Conservation (phyloP, 306 rosid species). For the Begonia masoniana region DNA sequence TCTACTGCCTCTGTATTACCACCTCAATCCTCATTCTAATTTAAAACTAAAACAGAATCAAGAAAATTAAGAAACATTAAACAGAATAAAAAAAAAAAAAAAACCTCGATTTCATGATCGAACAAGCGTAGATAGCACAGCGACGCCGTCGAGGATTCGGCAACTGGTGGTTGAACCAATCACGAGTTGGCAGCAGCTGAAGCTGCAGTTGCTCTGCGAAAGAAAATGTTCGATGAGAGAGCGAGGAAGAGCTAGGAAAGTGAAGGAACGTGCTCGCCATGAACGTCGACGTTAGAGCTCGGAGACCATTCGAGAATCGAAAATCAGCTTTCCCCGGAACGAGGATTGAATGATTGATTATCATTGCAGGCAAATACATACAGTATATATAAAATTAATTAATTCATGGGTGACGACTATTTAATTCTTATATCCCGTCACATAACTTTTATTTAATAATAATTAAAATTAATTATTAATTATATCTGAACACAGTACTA, state of each 20-base stretch:
- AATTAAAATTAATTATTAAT: too few relatives aligned
- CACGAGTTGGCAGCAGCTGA: slow-evolving; percentile 6
- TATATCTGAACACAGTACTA: too few relatives aligned
- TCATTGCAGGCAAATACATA: too few relatives aligned
- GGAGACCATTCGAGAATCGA: too few relatives aligned
- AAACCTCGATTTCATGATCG: slow-evolving; percentile 32
- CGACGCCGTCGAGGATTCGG: slow-evolving; percentile 1
- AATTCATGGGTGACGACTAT: too few relatives aligned
- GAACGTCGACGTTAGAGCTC: too few relatives aligned
- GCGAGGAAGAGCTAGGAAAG: slow-evolving; percentile 3
- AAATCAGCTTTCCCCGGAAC: too few relatives aligned
- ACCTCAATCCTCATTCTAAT: not conserved
- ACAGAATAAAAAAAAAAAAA: not conserved
- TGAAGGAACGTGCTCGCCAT: too few relatives aligned
- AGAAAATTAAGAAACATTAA: not conserved
- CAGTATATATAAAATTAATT: too few relatives aligned
- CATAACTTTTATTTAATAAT: too few relatives aligned
- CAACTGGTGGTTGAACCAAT: slow-evolving; percentile 4
- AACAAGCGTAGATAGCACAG: slow-evolving; percentile 20
- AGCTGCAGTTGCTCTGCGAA: slow-evolving; percentile 15
- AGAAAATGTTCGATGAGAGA: slow-evolving; percentile 19
- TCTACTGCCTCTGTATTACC: slow-evolving; percentile 32
- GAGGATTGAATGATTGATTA: too few relatives aligned
- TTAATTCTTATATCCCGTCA: too few relatives aligned
- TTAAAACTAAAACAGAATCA: not conserved